phyloP scores from a whole-genome alignment of 2,329 filamentous ascomycete species.

The Talaromyces sp. region DNA sequence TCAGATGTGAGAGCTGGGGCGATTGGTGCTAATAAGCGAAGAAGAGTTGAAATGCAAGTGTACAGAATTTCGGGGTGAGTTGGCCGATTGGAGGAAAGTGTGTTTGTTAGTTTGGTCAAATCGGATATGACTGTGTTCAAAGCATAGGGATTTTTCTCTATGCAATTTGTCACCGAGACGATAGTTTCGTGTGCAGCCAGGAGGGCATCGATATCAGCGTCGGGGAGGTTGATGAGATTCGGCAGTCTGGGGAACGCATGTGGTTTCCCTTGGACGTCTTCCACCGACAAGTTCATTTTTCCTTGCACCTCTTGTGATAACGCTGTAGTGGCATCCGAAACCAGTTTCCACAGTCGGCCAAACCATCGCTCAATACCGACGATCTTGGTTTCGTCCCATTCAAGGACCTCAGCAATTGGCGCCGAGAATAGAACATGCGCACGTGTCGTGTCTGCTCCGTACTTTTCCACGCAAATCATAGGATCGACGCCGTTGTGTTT shows the following conservation, averaged over 20 bases:
- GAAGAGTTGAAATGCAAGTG: slow-evolving; percentile 53
- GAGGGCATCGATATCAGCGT: slow-evolving; percentile 52
- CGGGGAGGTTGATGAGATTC: slow-evolving; percentile 30
- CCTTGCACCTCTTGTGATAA: slow-evolving; percentile 25
- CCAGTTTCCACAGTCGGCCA: slow-evolving; percentile 60
- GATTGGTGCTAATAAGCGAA: slow-evolving; percentile 74
- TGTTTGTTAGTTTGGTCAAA: slow-evolving; percentile 76
- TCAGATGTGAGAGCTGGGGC: slow-evolving; percentile 78
- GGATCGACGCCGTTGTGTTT: slow-evolving; percentile 91
- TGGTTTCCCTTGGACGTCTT: slow-evolving; percentile 24
- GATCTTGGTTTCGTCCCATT: slow-evolving; percentile 85
- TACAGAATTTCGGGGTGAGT: slow-evolving; percentile 38
- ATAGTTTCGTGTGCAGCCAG: slow-evolving; percentile 66
- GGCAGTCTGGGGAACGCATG: slow-evolving; percentile 27
- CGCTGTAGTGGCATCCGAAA: slow-evolving; percentile 36
- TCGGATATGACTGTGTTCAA: slow-evolving; percentile 82
- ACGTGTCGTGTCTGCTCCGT: slow-evolving; percentile 78
- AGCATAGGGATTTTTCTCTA: slow-evolving; percentile 66
- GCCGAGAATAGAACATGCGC: slow-evolving; percentile 89
- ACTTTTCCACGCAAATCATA: slow-evolving; percentile 63
- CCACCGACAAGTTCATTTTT: slow-evolving; percentile 20
- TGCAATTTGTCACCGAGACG: slow-evolving; percentile 62
- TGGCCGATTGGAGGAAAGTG: slow-evolving; percentile 47
- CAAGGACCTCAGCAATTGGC: slow-evolving; percentile 74
- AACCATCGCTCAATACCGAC: slow-evolving; percentile 79